Conservation (phyloP, 1,139 yeast species). For the Magnusiomyces suaveolens region DNA sequence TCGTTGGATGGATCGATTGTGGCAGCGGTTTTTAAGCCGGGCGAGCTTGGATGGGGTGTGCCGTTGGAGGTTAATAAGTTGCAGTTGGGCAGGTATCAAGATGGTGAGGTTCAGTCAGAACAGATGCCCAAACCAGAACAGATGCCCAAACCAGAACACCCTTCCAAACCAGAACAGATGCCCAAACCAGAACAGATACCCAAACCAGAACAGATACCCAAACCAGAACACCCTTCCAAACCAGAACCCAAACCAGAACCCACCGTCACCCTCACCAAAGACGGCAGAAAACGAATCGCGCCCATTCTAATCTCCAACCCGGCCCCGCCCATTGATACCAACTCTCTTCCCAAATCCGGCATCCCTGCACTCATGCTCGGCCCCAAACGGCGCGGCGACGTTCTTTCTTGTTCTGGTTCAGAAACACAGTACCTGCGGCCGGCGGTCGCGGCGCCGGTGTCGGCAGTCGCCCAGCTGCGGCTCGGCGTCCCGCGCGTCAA, state of each 20-base stretch:
- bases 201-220: too few species aligned
- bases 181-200: too few species aligned
- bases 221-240: too few species aligned
- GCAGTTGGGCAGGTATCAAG: slow-evolving; percentile 76
- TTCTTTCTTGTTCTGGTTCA: too few species aligned
- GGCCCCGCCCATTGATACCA: too few species aligned
- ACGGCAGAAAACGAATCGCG: slow-evolving; percentile 80
- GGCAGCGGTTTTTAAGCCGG: slow-evolving; percentile 53
- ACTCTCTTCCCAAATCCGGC: slow-evolving; percentile 38
- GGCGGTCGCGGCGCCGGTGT: slow-evolving; percentile 66
- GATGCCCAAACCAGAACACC: too few species aligned
- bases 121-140: too few species aligned
- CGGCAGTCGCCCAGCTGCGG: slow-evolving; percentile 69
- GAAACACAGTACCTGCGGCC: slow-evolving; percentile 79
- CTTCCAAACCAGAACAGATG: too few species aligned
- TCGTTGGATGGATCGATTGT: slow-evolving; percentile 82
- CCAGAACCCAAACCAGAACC: too few species aligned
- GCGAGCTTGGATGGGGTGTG: slow-evolving; percentile 67
- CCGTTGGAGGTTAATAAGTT: slow-evolving; percentile 56
- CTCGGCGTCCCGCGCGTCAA: slow-evolving; percentile 75
- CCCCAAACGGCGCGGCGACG: slow-evolving; percentile 34
- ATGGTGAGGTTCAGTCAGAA: slow-evolving; percentile 77
- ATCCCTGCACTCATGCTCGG: slow-evolving; percentile 39
- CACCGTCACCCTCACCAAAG: too few species aligned
- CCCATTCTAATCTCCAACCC: slow-evolving; percentile 63